Evolutionary conservation across 1,284 basidiomycete species (phyloP).

Genomic region (Ganoderma lingzhi): DNA sequence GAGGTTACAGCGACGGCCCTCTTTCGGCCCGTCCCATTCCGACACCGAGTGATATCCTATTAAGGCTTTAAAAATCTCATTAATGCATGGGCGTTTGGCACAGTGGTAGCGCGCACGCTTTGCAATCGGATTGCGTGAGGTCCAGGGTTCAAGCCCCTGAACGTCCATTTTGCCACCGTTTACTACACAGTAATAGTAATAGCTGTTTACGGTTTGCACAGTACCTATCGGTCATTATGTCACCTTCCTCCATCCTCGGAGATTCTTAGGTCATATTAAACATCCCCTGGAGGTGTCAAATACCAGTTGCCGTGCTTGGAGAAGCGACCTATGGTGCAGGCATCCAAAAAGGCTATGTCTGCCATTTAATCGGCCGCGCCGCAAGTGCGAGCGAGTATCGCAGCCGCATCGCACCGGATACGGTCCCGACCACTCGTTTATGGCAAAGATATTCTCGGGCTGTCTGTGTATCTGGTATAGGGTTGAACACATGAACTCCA

Average conservation of each 20-base stretch:
- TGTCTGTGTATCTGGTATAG: background rate
- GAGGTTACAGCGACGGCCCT: constrained; percentile 5
- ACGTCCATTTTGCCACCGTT: constrained; percentile 15
- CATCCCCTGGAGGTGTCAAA: background rate
- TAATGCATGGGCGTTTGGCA: constrained; percentile 10
- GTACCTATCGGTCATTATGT: background rate
- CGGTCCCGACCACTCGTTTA: background rate
- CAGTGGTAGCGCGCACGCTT: constrained; percentile 22
- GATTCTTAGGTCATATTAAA: background rate
- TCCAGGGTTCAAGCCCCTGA: constrained; percentile 20
- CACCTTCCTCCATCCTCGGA: background rate
- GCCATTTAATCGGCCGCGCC: background rate
- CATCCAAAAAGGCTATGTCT: no score
- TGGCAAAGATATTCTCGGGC: background rate
- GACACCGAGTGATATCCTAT: background rate
- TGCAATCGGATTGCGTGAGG: constrained; percentile 17
- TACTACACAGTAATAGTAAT: no score
- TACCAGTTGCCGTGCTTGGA: no score
- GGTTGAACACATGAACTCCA: background rate
- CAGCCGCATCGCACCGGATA: background rate
- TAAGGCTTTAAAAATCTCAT: background rate
- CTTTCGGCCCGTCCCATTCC: background rate
- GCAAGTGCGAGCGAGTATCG: background rate
- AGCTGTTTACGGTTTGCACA: background rate
- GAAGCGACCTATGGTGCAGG: no score